Conservation (phyloP, 108 stramenopile species). For the Craspedostauros australis region DNA sequence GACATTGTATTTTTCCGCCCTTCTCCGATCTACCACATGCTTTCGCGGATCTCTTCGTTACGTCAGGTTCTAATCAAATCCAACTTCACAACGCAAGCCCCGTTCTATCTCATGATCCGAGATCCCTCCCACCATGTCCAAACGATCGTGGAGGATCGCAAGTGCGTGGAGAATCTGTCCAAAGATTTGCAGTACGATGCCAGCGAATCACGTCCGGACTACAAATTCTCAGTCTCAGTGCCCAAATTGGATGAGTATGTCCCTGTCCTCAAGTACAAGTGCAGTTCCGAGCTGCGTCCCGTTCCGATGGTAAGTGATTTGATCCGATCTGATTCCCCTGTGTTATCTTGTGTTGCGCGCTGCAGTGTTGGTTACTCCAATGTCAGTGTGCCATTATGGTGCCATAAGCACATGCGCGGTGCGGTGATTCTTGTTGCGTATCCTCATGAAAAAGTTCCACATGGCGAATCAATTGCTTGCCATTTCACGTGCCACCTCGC, state of each 20-base stretch:
- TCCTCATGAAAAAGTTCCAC: background rate
- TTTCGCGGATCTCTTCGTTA: background rate
- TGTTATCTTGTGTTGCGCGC: background rate
- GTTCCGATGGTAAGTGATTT: slow-evolving; percentile 76
- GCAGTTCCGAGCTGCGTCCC: slow-evolving; percentile 59
- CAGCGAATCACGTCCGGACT: slow-evolving; percentile 16
- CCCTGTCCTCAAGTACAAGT: slow-evolving; percentile 79
- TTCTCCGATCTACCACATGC: no score
- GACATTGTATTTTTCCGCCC: no score
- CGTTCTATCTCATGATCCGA: slow-evolving; percentile 56
- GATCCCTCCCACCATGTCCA: slow-evolving; percentile 67
- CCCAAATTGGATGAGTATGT: slow-evolving; percentile 73
- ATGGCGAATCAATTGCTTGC: slow-evolving; percentile 5
- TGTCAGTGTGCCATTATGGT: background rate
- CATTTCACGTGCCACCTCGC: no score
- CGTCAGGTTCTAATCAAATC: slow-evolving; percentile 34
- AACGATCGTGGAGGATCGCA: slow-evolving; percentile 70
- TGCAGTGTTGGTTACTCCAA: background rate
- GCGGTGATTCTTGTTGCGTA: background rate
- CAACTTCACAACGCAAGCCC: slow-evolving; percentile 24
- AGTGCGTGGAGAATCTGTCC: slow-evolving; percentile 46
- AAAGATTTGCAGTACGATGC: slow-evolving; percentile 2
- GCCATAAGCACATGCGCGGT: no score
- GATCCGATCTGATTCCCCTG: no score
- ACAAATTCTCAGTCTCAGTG: slow-evolving; percentile 49